Evolutionary conservation across 371 early-diverging fungal species (phyloP).

Genomic region (Circinella minor): DNA sequence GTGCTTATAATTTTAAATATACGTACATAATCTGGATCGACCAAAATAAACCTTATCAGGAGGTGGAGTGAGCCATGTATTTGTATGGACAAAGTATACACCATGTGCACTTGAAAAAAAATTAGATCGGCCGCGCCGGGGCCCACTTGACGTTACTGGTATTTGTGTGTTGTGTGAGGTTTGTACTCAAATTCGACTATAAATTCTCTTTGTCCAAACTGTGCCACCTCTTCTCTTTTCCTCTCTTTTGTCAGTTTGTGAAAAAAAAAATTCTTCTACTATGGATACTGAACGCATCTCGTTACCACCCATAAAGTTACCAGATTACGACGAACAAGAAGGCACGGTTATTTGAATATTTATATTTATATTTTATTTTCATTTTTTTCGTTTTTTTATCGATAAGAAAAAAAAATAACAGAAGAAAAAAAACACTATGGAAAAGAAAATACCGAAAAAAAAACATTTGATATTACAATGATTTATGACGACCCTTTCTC

Average conservation of each 20-base stretch:
- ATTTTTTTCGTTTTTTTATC: too few relatives aligned
- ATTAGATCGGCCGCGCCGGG: slow-evolving; percentile 9
- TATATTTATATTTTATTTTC: too few relatives aligned
- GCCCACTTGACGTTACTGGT: slow-evolving; percentile 1
- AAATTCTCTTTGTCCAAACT: neutral
- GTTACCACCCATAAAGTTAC: slow-evolving; percentile 15
- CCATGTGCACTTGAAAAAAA: slow-evolving; percentile 1
- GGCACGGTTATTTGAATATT: neutral
- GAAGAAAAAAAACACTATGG: neutral
- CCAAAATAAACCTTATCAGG: too few relatives aligned
- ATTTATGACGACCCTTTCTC: too few relatives aligned
- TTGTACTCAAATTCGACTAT: neutral
- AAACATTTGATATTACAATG: neutral
- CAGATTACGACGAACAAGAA: slow-evolving; percentile 4
- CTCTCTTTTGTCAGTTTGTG: neutral
- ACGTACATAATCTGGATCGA: too few relatives aligned
- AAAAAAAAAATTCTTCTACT: neutral
- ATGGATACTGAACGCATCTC: slow-evolving; percentile 21
- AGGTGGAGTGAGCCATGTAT: too few relatives aligned
- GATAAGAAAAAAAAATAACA: neutral
- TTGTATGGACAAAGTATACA: neutral
- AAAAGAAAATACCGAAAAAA: neutral
- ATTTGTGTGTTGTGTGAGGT: neutral
- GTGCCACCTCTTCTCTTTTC: slow-evolving; percentile 10
- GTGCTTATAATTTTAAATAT: too few relatives aligned